These are phyloP conservation scores for Coniferiporia weirii DNA, from an alignment of 1,284 basidiomycete species.

Conservation along the genomic window DNA sequence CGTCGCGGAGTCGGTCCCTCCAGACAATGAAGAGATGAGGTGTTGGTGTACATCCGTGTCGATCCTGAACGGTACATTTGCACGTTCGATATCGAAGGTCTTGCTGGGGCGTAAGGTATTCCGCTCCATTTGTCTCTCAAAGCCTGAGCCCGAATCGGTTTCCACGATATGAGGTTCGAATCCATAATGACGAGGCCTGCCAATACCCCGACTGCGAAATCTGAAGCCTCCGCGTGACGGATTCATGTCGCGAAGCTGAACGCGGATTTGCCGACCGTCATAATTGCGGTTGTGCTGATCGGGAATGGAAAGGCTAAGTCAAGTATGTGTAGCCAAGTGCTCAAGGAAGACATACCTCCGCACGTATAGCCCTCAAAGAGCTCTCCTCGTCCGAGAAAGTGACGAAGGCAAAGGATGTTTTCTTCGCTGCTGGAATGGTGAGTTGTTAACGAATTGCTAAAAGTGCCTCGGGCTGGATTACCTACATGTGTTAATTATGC, in stretches of 20 bases:
- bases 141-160: neutral
- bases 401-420: slow-evolving; percentile 69
- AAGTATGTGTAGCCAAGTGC: neutral
- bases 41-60: neutral
- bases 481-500: slow-evolving; percentile 59
- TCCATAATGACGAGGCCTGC: slow-evolving; percentile 1
- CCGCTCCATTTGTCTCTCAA: neutral
- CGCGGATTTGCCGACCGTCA: slow-evolving; percentile 63
- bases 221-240: slow-evolving; percentile 24
- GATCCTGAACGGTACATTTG: neutral
- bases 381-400: slow-evolving; percentile 57
- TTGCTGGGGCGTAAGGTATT: neutral
- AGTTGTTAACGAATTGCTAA: neutral
- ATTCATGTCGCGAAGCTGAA: slow-evolving; percentile 43
- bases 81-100: neutral
- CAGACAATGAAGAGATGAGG: slow-evolving; percentile 5
- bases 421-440: slow-evolving; percentile 44
- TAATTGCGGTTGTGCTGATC: slow-evolving; percentile 61
- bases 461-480: slow-evolving; percentile 10
- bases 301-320: slow-evolving; percentile 7
- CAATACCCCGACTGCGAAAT: slow-evolving; percentile 16
- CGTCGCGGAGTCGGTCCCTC: slow-evolving; percentile 12
- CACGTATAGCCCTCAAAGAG: slow-evolving; percentile 52
- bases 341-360: slow-evolving; percentile 43
- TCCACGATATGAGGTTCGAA: slow-evolving; percentile 3